A percentile compares a stretch with the other conserved stretches of the same genome.
Conservation (phyloP, 192 early-diverging fungal species). For the Helicostylum pulchrum region DNA sequence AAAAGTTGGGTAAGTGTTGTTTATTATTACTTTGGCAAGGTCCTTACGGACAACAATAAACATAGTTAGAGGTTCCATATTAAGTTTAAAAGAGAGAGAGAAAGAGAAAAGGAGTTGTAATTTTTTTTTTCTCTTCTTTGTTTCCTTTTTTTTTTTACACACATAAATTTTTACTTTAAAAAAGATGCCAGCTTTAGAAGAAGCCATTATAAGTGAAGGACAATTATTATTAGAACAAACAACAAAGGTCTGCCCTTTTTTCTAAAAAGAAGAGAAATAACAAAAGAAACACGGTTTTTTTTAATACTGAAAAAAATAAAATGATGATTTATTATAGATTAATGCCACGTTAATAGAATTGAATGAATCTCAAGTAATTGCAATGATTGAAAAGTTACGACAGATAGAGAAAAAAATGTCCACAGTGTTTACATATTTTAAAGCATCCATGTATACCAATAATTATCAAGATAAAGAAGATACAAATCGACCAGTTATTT, state of each 20-base stretch:
- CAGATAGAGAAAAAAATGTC: neutral
- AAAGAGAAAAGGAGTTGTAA: too few species aligned
- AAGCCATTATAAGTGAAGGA: conserved; percentile 8
- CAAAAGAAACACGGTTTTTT: neutral
- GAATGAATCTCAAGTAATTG: neutral
- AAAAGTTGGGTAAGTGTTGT: too few species aligned
- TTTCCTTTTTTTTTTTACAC: neutral
- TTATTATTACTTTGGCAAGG: conserved; percentile 55
- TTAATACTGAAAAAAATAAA: neutral
- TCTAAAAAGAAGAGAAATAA: neutral
- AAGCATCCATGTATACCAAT: conserved; percentile 9
- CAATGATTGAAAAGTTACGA: conserved; percentile 9
- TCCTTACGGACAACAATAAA: conserved; percentile 80
- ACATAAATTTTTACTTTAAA: neutral
- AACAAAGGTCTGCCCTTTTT: neutral
- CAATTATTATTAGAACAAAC: neutral
- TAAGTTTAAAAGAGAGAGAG: too few species aligned
- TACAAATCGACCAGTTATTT: neutral
- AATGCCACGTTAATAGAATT: neutral
- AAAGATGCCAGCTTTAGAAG: neutral
- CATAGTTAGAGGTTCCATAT: conserved; percentile 63
- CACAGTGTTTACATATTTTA: conserved; percentile 5
- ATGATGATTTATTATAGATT: neutral
- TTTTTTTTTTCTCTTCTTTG: neutral
- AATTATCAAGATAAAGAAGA: neutral